Percentiles rank a stretch among this genome's conserved stretches.
These are phyloP conservation scores for Neoascochyta sp. DNA, from an alignment of 2,329 filamentous ascomycete species.

Conservation along the genomic window DNA sequence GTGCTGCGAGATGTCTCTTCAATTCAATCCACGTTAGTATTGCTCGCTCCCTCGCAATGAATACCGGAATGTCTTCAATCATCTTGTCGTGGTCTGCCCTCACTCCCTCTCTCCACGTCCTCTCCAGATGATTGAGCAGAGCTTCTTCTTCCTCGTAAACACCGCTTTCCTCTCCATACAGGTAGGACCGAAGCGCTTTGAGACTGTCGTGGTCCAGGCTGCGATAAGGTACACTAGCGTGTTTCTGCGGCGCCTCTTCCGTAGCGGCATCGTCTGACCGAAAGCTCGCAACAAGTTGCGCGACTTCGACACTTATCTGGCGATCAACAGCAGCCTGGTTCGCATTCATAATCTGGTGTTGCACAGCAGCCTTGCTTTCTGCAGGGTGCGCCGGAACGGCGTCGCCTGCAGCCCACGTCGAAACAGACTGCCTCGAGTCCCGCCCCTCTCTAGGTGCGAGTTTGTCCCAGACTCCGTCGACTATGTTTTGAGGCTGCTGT, in stretches of 20 bases:
- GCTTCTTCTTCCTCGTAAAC: conserved; percentile 26
- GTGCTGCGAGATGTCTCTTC: conserved; percentile 32
- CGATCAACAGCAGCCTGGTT: conserved; percentile 22
- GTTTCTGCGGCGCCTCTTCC: conserved; percentile 19
- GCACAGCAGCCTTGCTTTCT: conserved; percentile 14
- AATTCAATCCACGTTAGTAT: conserved; percentile 37
- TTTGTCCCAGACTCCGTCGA: conserved; percentile 25
- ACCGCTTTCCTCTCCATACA: conserved; percentile 26
- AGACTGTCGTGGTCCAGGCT: conserved; percentile 31
- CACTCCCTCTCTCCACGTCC: conserved; percentile 29
- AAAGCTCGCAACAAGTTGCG: conserved; percentile 27
- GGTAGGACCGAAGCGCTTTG: conserved; percentile 28
- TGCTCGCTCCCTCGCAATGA: conserved; percentile 32
- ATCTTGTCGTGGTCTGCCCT: conserved; percentile 25
- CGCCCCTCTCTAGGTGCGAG: conserved; percentile 12
- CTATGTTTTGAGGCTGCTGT: conserved; percentile 14
- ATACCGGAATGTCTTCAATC: conserved; percentile 25
- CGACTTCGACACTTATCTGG: conserved; percentile 26
- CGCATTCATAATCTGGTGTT: conserved; percentile 20
- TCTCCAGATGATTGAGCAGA: conserved; percentile 30
- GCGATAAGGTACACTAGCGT: conserved; percentile 20
- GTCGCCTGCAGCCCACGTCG: conserved; percentile 10
- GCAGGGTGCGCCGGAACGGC: conserved; percentile 3
- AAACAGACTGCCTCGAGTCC: conserved; percentile 14
- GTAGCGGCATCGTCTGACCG: conserved; percentile 17